Percentiles rank a stretch among this genome's conserved stretches.
phyloP scores from a whole-genome alignment of 163 green algal species.

The Volvox carteri region DNA sequence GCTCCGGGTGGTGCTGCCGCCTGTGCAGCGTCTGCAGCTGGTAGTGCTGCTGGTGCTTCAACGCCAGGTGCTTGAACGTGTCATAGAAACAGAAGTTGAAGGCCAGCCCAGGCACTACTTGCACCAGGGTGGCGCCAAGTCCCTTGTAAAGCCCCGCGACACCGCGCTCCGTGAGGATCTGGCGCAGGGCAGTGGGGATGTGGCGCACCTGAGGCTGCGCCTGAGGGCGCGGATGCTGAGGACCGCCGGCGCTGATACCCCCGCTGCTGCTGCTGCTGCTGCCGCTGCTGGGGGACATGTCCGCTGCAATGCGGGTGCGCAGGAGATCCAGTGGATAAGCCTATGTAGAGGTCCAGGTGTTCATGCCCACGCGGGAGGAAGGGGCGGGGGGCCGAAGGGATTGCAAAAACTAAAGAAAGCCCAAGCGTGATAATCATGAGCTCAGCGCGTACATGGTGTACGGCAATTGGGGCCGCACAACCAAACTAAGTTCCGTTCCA shows the following conservation, averaged over 20 bases:
- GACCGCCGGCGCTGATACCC: neutral
- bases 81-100: constrained; percentile 90
- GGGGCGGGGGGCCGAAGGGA: neutral
- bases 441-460: too few species aligned
- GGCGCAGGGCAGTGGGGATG: constrained; percentile 71
- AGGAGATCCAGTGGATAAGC: constrained; percentile 97
- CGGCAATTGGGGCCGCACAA: too few species aligned
- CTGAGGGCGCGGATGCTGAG: neutral
- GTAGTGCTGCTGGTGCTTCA: neutral
- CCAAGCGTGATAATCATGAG: too few species aligned
- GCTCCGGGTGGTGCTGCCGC: neutral
- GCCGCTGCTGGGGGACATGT: constrained; percentile 59
- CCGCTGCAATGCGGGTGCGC: constrained; percentile 90
- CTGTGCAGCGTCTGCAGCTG: neutral
- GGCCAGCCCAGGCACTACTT: constrained; percentile 79
- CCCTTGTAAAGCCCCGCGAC: constrained; percentile 85
- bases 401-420: too few species aligned
- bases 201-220: constrained; percentile 66
- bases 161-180: constrained; percentile 85
- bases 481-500: too few species aligned
- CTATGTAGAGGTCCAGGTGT: constrained; percentile 57
- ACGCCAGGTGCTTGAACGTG: constrained; percentile 54
- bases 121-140: constrained; percentile 86
- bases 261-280: neutral
- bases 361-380: too few species aligned